These are phyloP conservation scores for Globomyces pollinis-pini DNA, from an alignment of 192 early-diverging fungal species.

Conservation along the genomic window DNA sequence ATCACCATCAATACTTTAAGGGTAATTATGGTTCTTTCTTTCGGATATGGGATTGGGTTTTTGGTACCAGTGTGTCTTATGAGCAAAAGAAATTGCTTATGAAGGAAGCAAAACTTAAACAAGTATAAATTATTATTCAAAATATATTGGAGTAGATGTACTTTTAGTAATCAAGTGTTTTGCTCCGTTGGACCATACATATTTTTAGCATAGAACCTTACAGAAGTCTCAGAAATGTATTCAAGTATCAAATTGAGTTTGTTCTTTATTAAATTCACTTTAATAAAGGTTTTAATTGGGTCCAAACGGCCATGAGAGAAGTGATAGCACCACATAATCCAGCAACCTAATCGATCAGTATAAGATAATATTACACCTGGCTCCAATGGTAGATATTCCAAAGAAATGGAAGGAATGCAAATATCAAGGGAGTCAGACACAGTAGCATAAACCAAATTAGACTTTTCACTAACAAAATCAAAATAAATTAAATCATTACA, in stretches of 20 bases:
- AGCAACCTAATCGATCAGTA: no score
- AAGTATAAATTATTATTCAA: no score
- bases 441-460: slow-evolving; percentile 33
- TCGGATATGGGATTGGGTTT: slow-evolving; percentile 65
- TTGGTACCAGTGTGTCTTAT: slow-evolving; percentile 80
- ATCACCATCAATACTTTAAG: slow-evolving; percentile 60
- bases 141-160: no score
- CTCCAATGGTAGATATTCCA: slow-evolving; percentile 59
- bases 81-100: neutral
- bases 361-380: no score
- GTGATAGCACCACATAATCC: slow-evolving; percentile 65
- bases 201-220: no score
- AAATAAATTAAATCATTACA: slow-evolving; percentile 10
- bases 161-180: no score
- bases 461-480: slow-evolving; percentile 40
- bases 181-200: no score
- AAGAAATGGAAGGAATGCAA: slow-evolving; percentile 55
- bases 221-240: no score
- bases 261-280: no score
- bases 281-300: no score
- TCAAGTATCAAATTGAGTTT: no score
- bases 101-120: neutral
- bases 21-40: slow-evolving; percentile 67
- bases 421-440: slow-evolving; percentile 65
- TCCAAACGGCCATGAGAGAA: slow-evolving; percentile 59